Percentiles rank a stretch among this genome's conserved stretches.
phyloP scores from a whole-genome alignment of 2,329 filamentous ascomycete genomes.

The Alternaria atra region DNA sequence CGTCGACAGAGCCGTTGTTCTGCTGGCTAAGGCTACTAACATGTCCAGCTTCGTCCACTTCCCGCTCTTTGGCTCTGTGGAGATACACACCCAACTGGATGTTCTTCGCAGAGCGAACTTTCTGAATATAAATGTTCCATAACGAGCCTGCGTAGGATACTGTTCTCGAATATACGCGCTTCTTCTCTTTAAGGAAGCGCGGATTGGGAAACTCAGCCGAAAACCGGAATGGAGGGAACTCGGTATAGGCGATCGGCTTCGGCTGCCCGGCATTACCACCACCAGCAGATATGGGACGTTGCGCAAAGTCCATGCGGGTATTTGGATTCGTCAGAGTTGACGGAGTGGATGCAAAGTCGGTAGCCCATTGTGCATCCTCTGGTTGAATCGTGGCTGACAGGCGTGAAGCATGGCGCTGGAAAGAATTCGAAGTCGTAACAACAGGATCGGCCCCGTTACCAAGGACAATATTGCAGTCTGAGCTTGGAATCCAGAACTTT shows the following conservation, averaged over 20 bases:
- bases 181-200: constrained; percentile 65
- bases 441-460: constrained; percentile 63
- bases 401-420: constrained; percentile 57
- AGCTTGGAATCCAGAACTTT: constrained; percentile 66
- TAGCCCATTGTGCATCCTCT: constrained; percentile 65
- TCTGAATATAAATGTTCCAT: constrained; percentile 71
- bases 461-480: constrained; percentile 65
- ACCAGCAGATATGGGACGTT: constrained; percentile 47
- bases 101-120: constrained; percentile 63
- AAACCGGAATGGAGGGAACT: constrained; percentile 67
- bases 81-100: constrained; percentile 68
- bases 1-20: constrained; percentile 59
- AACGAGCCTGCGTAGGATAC: constrained; percentile 67
- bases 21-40: constrained; percentile 50
- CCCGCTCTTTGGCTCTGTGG: constrained; percentile 66
- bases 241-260: constrained; percentile 58
- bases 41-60: constrained; percentile 56
- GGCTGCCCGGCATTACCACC: constrained; percentile 48
- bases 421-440: constrained; percentile 57
- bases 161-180: constrained; percentile 66
- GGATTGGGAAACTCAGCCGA: constrained; percentile 67
- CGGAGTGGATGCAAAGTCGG: constrained; percentile 62
- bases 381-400: constrained; percentile 63
- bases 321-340: constrained; percentile 50
- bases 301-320: constrained; percentile 38